Percentiles rank a stretch among this genome's conserved stretches.
These are phyloP conservation scores for Cicer chorassanicum DNA, from an alignment of 306 rosid species.

Conservation along the genomic window DNA sequence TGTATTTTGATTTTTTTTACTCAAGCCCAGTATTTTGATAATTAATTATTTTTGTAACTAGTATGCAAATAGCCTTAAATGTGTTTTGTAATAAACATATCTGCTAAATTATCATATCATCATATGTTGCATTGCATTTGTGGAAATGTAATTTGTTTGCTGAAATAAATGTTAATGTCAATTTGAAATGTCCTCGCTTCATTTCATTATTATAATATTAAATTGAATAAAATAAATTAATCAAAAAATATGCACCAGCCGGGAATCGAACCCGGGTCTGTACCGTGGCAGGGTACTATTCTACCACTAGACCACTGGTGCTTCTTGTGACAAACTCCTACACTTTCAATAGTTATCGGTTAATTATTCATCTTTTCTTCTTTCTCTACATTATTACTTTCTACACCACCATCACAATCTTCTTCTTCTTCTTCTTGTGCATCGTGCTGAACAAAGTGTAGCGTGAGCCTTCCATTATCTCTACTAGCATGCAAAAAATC, in stretches of 20 bases:
- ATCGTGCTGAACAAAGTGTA: conserved; percentile 63
- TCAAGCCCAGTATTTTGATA: too few relatives aligned
- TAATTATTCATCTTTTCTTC: background rate
- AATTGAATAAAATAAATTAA: too few relatives aligned
- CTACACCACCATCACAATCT: background rate
- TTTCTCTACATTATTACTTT: background rate
- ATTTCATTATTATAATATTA: too few relatives aligned
- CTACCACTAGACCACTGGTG: conserved; percentile 69
- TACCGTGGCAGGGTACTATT: conserved; percentile 67
- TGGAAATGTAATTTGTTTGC: too few relatives aligned
- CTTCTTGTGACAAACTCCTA: background rate
- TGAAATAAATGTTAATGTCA: too few relatives aligned
- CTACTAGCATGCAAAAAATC: conserved; percentile 81
- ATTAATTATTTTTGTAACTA: too few relatives aligned
- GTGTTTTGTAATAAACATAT: too few relatives aligned
- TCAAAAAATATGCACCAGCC: conserved; percentile 46
- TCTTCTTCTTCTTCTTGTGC: conserved; percentile 42
- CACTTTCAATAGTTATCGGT: background rate
- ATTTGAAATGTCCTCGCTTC: background rate
- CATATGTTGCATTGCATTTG: too few relatives aligned
- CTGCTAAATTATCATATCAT: too few relatives aligned
- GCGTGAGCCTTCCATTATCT: conserved; percentile 79
- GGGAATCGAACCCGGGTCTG: conserved; percentile 65
- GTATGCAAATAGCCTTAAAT: too few relatives aligned
- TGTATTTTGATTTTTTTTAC: too few relatives aligned